These are phyloP conservation scores for Neurospora sp. DNA, from an alignment of 495 filamentous ascomycete genomes.

Conservation along the genomic window DNA sequence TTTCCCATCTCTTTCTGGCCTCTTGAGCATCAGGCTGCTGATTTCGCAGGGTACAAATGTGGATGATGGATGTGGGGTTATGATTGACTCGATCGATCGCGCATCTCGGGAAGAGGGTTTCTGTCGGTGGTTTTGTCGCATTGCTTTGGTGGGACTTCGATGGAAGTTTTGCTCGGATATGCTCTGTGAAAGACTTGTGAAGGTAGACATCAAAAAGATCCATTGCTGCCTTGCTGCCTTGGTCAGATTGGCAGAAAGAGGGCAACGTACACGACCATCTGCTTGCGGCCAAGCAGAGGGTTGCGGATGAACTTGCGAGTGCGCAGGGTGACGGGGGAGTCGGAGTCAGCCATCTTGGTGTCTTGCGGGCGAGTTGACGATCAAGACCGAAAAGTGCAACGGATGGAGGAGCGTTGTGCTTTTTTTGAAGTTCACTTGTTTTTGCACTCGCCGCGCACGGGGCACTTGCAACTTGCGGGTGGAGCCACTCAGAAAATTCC, in stretches of 20 bases:
- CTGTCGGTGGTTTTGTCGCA: background rate
- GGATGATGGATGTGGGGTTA: background rate
- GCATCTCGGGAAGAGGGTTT: background rate
- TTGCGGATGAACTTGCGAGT: conserved; percentile 99
- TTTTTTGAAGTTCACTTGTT: conserved; percentile 13
- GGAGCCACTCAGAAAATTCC: conserved; percentile 19
- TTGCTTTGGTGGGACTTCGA: background rate
- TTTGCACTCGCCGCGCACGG: conserved; percentile 9
- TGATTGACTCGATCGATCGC: background rate
- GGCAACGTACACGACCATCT: conserved; percentile 98
- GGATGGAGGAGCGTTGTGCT: background rate
- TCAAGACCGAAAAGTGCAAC: conserved; percentile 11
- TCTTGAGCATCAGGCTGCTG: background rate
- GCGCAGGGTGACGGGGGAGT: conserved; percentile 83
- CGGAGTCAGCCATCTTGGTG: conserved; percentile 71
- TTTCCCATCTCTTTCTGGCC: background rate
- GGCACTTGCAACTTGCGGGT: conserved; percentile 11
- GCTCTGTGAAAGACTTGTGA: background rate
- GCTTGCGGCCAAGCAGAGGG: conserved; percentile 93
- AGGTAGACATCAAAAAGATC: background rate
- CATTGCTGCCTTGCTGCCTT: background rate
- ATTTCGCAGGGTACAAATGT: background rate
- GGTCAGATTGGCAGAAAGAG: background rate
- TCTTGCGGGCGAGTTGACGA: conserved; percentile 19
- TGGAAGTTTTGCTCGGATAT: background rate